Evolutionary conservation across 1,139 yeast genomes (phyloP).

Genomic region (Meyerozyma guilliermondii): DNA sequence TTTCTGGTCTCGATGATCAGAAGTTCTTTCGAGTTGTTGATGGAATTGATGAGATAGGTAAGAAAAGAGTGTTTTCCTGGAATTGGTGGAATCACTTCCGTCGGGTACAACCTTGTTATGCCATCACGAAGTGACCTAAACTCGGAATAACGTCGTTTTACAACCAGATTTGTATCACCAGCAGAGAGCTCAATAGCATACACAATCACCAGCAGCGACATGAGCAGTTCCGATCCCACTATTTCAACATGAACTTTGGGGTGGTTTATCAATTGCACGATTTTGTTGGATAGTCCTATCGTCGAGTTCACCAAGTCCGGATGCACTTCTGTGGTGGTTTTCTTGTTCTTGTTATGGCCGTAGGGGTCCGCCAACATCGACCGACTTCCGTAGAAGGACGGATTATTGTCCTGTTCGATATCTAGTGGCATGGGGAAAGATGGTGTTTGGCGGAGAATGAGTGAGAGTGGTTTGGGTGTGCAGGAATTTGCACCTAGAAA

Average conservation of each 20-base stretch:
- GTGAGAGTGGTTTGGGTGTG: neutral
- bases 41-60: constrained; percentile 35
- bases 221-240: constrained; percentile 31
- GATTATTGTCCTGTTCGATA: constrained; percentile 47
- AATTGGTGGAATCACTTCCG: constrained; percentile 49
- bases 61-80: constrained; percentile 54
- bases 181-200: constrained; percentile 31
- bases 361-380: constrained; percentile 26
- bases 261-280: constrained; percentile 24
- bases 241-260: constrained; percentile 27
- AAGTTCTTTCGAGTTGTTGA: constrained; percentile 33
- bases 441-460: neutral
- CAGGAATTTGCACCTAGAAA: neutral
- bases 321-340: neutral
- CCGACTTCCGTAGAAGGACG: constrained; percentile 38
- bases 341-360: constrained; percentile 8
- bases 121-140: constrained; percentile 47
- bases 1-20: constrained; percentile 39
- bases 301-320: constrained; percentile 26
- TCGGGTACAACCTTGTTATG: constrained; percentile 43
- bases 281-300: constrained; percentile 34
- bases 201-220: constrained; percentile 37
- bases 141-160: constrained; percentile 50
- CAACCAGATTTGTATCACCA: constrained; percentile 15
- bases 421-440: constrained; percentile 13